phyloP scores from a whole-genome alignment of 78 protist species.

The Capsaspora owczarzaki region DNA sequence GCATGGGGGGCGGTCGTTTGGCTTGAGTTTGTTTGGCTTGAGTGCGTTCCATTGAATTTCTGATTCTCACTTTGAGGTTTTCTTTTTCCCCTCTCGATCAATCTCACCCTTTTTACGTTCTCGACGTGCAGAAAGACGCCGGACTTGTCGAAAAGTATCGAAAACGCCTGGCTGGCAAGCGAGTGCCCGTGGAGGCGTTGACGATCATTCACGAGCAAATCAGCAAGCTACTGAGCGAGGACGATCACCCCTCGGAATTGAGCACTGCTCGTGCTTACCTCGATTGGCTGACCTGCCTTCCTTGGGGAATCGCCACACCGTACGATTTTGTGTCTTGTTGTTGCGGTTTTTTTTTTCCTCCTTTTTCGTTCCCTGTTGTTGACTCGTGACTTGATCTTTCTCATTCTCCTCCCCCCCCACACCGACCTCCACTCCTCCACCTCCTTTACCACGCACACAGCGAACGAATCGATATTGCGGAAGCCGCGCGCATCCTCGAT shows the following conservation, averaged over 20 bases:
- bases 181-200: constrained; percentile 21
- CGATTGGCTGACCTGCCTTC: constrained; percentile 86
- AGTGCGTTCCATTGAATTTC: too few relatives aligned
- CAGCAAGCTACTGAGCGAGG: constrained; percentile 34
- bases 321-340: too few relatives aligned
- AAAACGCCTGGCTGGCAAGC: constrained; percentile 21
- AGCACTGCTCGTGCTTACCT: constrained; percentile 82
- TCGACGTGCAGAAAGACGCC: constrained; percentile 15
- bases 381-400: not conserved
- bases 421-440: too few relatives aligned
- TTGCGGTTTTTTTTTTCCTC: not conserved
- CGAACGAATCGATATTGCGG: constrained; percentile 16
- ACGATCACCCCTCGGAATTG: constrained; percentile 71
- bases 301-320: constrained; percentile 66
- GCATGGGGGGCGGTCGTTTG: too few relatives aligned
- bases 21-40: too few relatives aligned
- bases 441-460: constrained; percentile 81
- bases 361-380: not conserved
- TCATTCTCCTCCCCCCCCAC: not conserved
- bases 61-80: too few relatives aligned
- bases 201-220: constrained; percentile 53
- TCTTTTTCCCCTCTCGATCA: too few relatives aligned
- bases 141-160: constrained; percentile 46
- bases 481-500: constrained; percentile 12
- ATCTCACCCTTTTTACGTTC: too few relatives aligned